phyloP scores from a whole-genome alignment of 2,329 filamentous ascomycete genomes.

The Apiospora marii region DNA sequence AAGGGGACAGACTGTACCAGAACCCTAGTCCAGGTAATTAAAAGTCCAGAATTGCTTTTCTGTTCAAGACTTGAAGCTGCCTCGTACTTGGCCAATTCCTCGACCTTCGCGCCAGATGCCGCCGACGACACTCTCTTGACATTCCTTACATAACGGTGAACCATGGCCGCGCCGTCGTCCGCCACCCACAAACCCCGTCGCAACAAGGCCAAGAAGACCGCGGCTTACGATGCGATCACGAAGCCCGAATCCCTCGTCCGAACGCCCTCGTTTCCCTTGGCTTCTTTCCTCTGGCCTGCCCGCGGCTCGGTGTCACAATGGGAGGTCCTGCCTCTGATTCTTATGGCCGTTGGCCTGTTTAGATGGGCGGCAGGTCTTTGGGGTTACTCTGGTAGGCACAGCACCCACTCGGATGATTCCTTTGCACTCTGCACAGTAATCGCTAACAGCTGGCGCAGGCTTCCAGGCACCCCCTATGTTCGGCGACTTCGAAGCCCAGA shows the following conservation, averaged over 20 bases:
- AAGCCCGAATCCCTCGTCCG: slow-evolving; percentile 57
- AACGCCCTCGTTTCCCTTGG: slow-evolving; percentile 84
- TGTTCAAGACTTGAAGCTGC: slow-evolving; percentile 15
- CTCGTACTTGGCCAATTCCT: not conserved
- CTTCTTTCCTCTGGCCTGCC: slow-evolving; percentile 93
- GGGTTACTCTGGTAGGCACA: slow-evolving; percentile 83
- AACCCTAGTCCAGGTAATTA: slow-evolving; percentile 5
- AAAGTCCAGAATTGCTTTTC: not conserved
- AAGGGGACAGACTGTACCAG: not conserved
- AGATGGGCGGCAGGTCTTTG: slow-evolving; percentile 92
- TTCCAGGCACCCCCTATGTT: slow-evolving; percentile 86
- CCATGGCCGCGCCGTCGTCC: slow-evolving; percentile 58
- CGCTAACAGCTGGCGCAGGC: slow-evolving; percentile 55
- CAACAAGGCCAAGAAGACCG: slow-evolving; percentile 55
- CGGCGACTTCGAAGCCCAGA: slow-evolving; percentile 96
- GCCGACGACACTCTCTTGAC: slow-evolving; percentile 2
- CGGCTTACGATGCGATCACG: slow-evolving; percentile 46
- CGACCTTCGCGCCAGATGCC: slow-evolving; percentile 11
- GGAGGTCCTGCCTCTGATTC: slow-evolving; percentile 84
- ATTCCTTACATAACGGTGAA: slow-evolving; percentile 30
- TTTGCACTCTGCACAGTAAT: slow-evolving; percentile 24
- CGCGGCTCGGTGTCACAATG: slow-evolving; percentile 87
- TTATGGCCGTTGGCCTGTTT: slow-evolving; percentile 92
- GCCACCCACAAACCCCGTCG: slow-evolving; percentile 68
- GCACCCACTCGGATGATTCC: not conserved